Evolutionary conservation across 2,329 filamentous ascomycete species (phyloP).

Genomic region (Hypoxylon sp.): DNA sequence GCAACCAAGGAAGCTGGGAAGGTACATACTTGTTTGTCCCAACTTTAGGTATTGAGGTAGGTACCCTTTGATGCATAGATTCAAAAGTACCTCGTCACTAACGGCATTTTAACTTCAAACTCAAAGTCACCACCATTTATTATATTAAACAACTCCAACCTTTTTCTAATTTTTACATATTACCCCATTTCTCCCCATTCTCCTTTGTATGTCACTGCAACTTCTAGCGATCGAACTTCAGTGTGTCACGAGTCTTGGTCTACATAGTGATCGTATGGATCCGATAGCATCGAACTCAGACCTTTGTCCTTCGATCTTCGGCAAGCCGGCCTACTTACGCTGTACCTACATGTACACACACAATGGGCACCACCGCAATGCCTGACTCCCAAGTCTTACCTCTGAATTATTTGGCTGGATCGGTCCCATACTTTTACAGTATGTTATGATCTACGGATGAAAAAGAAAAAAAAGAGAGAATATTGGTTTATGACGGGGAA

Average conservation of each 20-base stretch:
- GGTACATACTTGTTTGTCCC: background rate
- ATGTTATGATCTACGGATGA: slow-evolving; percentile 3
- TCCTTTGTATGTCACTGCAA: slow-evolving; percentile 17
- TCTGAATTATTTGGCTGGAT: slow-evolving; percentile 18
- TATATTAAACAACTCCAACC: slow-evolving; percentile 27
- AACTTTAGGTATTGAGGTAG: too few species aligned
- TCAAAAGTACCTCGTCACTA: background rate
- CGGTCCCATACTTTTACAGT: slow-evolving; percentile 12
- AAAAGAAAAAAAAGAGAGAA: too few species aligned
- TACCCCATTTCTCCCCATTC: slow-evolving; percentile 8
- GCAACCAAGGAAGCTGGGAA: slow-evolving; percentile 3
- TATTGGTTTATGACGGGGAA: too few species aligned
- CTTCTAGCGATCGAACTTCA: slow-evolving; percentile 5
- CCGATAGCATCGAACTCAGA: too few species aligned
- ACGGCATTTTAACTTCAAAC: slow-evolving; percentile 20
- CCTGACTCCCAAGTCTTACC: slow-evolving; percentile 13
- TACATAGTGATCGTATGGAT: too few species aligned
- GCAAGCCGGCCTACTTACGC: too few species aligned
- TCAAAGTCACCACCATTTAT: slow-evolving; percentile 16
- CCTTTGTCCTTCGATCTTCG: too few species aligned
- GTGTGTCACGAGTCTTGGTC: slow-evolving; percentile 2
- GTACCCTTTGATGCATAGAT: background rate
- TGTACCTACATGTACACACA: background rate
- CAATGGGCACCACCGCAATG: slow-evolving; percentile 13
- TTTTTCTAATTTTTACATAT: slow-evolving; percentile 20